A percentile compares a stretch with the other conserved stretches of the same genome.
phyloP scores from a whole-genome alignment of 1,284 basidiomycete genomes.

The Somion occarium region DNA sequence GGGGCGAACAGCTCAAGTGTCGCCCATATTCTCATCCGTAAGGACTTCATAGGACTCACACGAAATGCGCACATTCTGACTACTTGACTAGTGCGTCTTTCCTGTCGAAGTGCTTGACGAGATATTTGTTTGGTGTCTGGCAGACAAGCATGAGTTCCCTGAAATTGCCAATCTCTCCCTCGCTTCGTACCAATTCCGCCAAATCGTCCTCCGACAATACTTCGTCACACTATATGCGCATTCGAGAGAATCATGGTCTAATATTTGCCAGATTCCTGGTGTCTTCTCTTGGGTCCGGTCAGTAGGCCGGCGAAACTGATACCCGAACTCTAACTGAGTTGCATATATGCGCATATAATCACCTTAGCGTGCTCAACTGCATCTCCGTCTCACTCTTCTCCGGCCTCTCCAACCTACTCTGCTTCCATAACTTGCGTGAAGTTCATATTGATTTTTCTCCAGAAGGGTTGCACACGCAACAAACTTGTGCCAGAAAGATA shows the following conservation, averaged over 20 bases:
- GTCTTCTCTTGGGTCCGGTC: slow-evolving; percentile 25
- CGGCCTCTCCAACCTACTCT: slow-evolving; percentile 13
- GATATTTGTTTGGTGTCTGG: slow-evolving; percentile 32
- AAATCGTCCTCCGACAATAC: slow-evolving; percentile 37
- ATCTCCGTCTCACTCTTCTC: slow-evolving; percentile 15
- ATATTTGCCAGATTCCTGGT: slow-evolving; percentile 17
- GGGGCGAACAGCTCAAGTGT: too few relatives aligned
- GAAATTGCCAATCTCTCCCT: slow-evolving; percentile 34
- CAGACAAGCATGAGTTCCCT: slow-evolving; percentile 22
- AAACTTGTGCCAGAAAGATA: slow-evolving; percentile 19
- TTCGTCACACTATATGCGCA: slow-evolving; percentile 29
- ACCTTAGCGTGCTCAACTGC: slow-evolving; percentile 13
- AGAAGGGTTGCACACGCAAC: slow-evolving; percentile 24
- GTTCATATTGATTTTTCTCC: slow-evolving; percentile 23
- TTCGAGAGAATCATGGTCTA: slow-evolving; percentile 25
- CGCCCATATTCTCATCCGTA: too few relatives aligned
- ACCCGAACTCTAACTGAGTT: slow-evolving; percentile 3
- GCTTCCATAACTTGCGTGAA: slow-evolving; percentile 16
- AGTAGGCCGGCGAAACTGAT: slow-evolving; percentile 7
- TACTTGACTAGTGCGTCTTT: slow-evolving; percentile 20
- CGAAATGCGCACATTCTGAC: too few relatives aligned
- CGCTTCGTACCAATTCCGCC: slow-evolving; percentile 37
- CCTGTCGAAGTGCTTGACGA: slow-evolving; percentile 41
- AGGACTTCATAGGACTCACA: too few relatives aligned
- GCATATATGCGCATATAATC: slow-evolving; percentile 24